phyloP scores from a whole-genome alignment of 176 grass and related monocot species.

The Puccinellia tenuiflora region DNA sequence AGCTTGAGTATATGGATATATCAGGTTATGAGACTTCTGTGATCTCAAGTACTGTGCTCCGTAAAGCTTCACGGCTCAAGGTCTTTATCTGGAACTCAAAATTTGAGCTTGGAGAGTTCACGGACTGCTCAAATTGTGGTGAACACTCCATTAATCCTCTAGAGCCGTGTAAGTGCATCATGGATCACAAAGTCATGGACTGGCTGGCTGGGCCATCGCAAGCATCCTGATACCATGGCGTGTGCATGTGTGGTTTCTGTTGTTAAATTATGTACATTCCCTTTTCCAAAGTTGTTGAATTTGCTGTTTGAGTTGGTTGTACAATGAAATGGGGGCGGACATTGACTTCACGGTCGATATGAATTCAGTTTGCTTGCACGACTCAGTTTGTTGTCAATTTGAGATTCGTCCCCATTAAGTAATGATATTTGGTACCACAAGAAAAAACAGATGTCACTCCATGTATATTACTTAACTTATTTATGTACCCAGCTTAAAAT shows the following conservation, averaged over 20 bases:
- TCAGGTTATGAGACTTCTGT: slow-evolving; percentile 56
- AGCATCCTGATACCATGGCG: neutral
- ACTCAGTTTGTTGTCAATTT: neutral
- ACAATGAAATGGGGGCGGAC: neutral
- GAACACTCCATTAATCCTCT: slow-evolving; percentile 29
- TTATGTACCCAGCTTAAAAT: neutral
- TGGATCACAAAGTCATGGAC: slow-evolving; percentile 50
- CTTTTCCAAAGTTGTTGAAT: neutral
- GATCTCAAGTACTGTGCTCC: slow-evolving; percentile 40
- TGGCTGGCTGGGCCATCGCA: slow-evolving; percentile 46
- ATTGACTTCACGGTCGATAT: neutral
- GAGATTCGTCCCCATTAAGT: neutral
- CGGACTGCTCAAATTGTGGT: slow-evolving; percentile 40
- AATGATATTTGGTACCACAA: neutral
- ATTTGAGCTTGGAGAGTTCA: slow-evolving; percentile 58
- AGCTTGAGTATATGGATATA: slow-evolving; percentile 62
- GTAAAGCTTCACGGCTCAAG: slow-evolving; percentile 51
- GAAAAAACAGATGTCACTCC: neutral
- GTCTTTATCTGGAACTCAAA: slow-evolving; percentile 60
- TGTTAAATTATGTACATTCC: neutral
- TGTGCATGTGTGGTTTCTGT: neutral
- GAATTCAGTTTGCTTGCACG: neutral
- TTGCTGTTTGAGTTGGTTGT: neutral
- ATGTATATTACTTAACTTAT: neutral
- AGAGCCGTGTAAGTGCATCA: slow-evolving; percentile 42